Base-by-base conservation (phyloP, 805 yeast species). In the Yamadazyma insecticola region DNA sequence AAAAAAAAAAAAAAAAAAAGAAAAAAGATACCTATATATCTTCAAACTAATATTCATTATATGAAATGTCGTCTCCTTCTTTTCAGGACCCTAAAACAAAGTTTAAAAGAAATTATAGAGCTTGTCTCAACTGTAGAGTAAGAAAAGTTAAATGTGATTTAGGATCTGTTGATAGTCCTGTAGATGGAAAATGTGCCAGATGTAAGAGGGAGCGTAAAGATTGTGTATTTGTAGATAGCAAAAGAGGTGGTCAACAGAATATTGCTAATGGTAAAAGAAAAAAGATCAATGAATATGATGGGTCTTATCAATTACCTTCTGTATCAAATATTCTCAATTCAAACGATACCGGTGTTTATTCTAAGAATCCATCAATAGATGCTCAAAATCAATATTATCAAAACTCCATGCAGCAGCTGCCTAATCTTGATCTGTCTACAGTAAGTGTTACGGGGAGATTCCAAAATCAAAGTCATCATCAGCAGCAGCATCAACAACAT, bases 101-200 rank as follows among this genome's bases (percentile, higher is more conserved):
- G 36, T 81, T 71, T 63, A 73, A 64, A 43, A 62, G 96, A 40
- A 76, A 78, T 39, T 89, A 84, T 53, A 71, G 76, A 40, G 97
- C 97, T 1, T 89, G 97, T 48, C 57, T 84, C 29, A 84, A 78
- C 56, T 89, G 97, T 52, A 72, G 96, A 12, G 74, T 78, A 5
- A 71, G 95, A 24, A 90, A 89, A 48, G 85, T 86, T 25, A 78
- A 78, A 47, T 89, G 97, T 61, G 95, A 87, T 50, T 59, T 89
- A 43, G 96, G 95, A 2, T 75, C 79, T 7, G 74, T 78, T 6
- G 81, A 77, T 29, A 70, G 70, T 38, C 95, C 95, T 0, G 66
- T 68, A 26, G 77, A 75, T 4, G 92, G 94, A 3, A 92, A 94
- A 3, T 89, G 97, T 65, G 79, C 76, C 2, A 61, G 97, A 29